phyloP scores from a whole-genome alignment of 1,284 basidiomycete genomes.

The Trametes versicolor region DNA sequence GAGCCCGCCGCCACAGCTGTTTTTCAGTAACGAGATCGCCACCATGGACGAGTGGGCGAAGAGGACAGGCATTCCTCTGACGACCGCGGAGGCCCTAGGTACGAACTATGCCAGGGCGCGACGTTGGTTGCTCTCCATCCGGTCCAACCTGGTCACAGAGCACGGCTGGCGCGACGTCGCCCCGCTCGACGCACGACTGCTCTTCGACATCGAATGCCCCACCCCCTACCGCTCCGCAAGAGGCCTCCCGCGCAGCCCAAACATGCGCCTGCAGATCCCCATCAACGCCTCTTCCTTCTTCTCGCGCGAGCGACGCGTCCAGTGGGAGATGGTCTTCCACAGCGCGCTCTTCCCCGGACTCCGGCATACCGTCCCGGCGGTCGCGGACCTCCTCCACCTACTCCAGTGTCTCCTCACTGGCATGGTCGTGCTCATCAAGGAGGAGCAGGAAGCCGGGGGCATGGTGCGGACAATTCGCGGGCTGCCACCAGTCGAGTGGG shows the following conservation, averaged over 20 bases:
- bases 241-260: slow-evolving; percentile 78
- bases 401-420: slow-evolving; percentile 85
- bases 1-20: slow-evolving; percentile 59
- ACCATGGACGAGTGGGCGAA: slow-evolving; percentile 85
- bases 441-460: slow-evolving; percentile 70
- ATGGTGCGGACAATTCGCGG: slow-evolving; percentile 78
- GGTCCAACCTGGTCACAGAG: slow-evolving; percentile 66
- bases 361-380: slow-evolving; percentile 77
- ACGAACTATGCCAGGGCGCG: slow-evolving; percentile 82
- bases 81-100: slow-evolving; percentile 81
- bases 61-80: slow-evolving; percentile 79
- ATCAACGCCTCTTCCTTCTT: slow-evolving; percentile 84
- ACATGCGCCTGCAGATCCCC: slow-evolving; percentile 75
- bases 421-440: slow-evolving; percentile 77
- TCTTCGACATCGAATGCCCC: slow-evolving; percentile 79
- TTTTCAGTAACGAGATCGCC: slow-evolving; percentile 79
- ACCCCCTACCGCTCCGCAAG: slow-evolving; percentile 79
- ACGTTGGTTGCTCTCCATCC: slow-evolving; percentile 72
- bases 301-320: slow-evolving; percentile 80
- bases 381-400: slow-evolving; percentile 80
- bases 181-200: slow-evolving; percentile 71
- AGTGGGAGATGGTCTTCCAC: slow-evolving; percentile 91
- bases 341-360: slow-evolving; percentile 82
- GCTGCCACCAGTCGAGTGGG: slow-evolving; percentile 78
- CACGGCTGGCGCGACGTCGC: slow-evolving; percentile 73